Base-by-base conservation (phyloP, 768 basidiomycete species). In the Boletus patriciae region DNA sequence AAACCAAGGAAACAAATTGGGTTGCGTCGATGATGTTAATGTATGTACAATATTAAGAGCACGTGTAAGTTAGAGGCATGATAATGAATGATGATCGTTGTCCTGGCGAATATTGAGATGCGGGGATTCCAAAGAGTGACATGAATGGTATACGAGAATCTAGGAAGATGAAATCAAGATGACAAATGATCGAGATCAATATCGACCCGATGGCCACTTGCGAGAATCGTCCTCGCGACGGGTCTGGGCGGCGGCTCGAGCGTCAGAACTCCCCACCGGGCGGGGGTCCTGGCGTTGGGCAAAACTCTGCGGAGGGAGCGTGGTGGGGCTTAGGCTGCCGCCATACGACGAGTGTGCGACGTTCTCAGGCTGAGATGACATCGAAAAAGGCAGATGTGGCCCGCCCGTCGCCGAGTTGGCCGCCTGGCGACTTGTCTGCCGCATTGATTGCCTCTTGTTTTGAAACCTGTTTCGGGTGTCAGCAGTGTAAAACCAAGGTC, bases 361-460 rank as follows among this genome's bases (percentile, higher is more conserved):
- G 71, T 73, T 67, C n/a, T 63, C 65, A 2, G 62, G 3, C n/a
- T 72, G 62, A 72, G 76, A 62, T 5, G 76, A 54, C 59, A 80
- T 70, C 25, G 77, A 69, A 68, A 81, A 84, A 7, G 82, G 65
- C 40, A 81, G 82, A 59, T 84, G 84, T 31, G 78, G 66, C 40
- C 71, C 69, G 34, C 77, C 71, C 38, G 74, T 71, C 49, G 74
- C 72, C 55, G 79, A 74, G 47, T 79, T 77, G 4, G 84, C 67
- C 37, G 75, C 75, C 71, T 89, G 87, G 54, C 87, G 83, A 61
- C 83, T 85, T 13, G 86, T 87, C 71, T 90, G 88, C 50, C 88
- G 79, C 86, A 87, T 88, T 9, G 88, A 86, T 68, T 92, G 90
- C 54, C 90, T 78, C 73, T 91, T 91, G 68, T 92, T 92, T 74